Evolutionary conservation across 768 basidiomycete genomes (phyloP), one percentile per base, ranked within the genome.

Genomic region (Boletus eberwhitei): DNA sequence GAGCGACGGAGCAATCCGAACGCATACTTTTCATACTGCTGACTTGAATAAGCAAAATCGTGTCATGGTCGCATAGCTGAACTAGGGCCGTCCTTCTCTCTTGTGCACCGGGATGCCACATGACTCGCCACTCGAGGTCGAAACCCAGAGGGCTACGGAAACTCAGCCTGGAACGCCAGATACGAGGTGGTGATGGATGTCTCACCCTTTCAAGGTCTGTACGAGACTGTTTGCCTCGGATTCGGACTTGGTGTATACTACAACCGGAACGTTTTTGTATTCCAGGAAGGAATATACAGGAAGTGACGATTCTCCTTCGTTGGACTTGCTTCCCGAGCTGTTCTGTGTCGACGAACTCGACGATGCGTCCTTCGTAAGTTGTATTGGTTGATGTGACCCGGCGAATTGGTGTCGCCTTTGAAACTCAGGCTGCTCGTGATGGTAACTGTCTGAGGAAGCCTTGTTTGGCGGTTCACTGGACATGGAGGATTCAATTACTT

Each of bases 91-190:
- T 74, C 32, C 70, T 67, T 46, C 73, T 66, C 50, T 73, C 72
- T 34, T 63, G 55, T 8, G 68, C 64, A 32, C 69, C 63, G 4
- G 63, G 64, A n/a, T 65, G 58, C 49, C 67, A 72, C 42, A 62
- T 60, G 19, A 77, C 71, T 16, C 70, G 65, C 80, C 80, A 81
- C 59, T 81, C 80, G 39, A 81, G 68, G 64, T 81, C 80, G 29
- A 81, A 78, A 8, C 81, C 80, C 11, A 81, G 41, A 9, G 80
- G 75, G 2, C 79, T 80, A 32, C 8, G 39, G 34, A 52, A 52
- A 16, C 12, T 58, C 41, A 53, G 47, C 34, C 3, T 13, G 16
- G 11, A 46, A 40, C 3, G 22, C 13, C 31, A 43, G 38, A 32
- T 3, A 24, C 7, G 11, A 4, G 24, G 26, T 8, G 3, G 19